These are phyloP conservation scores for Myxozyma vanderwaltii DNA, from an alignment of 805 yeast species.

Conservation along the genomic window DNA sequence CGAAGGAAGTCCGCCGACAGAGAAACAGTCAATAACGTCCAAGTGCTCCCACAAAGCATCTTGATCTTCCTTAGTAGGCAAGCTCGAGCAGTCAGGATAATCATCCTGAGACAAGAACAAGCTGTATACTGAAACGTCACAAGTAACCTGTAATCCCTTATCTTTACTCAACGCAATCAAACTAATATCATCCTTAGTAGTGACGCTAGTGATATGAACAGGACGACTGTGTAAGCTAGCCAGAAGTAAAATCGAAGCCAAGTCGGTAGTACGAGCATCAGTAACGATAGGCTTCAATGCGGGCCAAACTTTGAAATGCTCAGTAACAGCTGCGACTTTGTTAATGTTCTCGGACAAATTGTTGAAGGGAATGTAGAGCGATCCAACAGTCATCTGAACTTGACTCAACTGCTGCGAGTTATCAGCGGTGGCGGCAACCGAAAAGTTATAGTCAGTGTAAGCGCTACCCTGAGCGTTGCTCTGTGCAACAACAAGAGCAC, in stretches of 20 bases:
- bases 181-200: slow-evolving; percentile 76
- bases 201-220: slow-evolving; percentile 86
- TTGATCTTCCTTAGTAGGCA: slow-evolving; percentile 83
- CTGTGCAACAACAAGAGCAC: slow-evolving; percentile 65
- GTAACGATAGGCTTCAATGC: slow-evolving; percentile 79
- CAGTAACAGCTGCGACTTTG: slow-evolving; percentile 75
- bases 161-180: slow-evolving; percentile 83
- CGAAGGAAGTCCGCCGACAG: slow-evolving; percentile 79
- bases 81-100: slow-evolving; percentile 66
- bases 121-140: slow-evolving; percentile 82
- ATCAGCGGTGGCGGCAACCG: slow-evolving; percentile 77
- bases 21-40: slow-evolving; percentile 76
- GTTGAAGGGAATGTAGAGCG: slow-evolving; percentile 79
- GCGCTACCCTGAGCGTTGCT: slow-evolving; percentile 60
- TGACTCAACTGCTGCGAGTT: slow-evolving; percentile 65
- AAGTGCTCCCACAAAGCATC: slow-evolving; percentile 77
- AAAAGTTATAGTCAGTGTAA: slow-evolving; percentile 77
- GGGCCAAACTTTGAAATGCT: slow-evolving; percentile 85
- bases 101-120: slow-evolving; percentile 69
- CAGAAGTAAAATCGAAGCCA: slow-evolving; percentile 87
- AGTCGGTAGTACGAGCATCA: slow-evolving; percentile 86
- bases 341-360: slow-evolving; percentile 58
- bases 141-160: slow-evolving; percentile 78
- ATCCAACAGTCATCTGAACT: slow-evolving; percentile 68
- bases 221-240: slow-evolving; percentile 84